These are phyloP conservation scores for Actinomortierella wolfii DNA, from an alignment of 371 early-diverging fungal species.

Conservation along the genomic window DNA sequence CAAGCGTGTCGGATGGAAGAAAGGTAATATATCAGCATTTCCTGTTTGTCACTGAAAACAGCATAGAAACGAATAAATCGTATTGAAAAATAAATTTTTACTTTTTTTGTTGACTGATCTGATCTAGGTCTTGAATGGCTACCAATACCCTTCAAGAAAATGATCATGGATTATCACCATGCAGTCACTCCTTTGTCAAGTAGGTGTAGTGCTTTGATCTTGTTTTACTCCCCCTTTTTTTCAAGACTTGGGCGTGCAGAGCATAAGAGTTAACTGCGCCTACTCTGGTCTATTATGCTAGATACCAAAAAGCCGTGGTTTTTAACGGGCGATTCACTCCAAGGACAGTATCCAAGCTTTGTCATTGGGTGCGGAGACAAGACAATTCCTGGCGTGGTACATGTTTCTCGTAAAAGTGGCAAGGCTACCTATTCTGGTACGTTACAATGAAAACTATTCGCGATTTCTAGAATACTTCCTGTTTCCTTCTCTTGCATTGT, in stretches of 20 bases:
- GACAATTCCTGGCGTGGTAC: constrained; percentile 28
- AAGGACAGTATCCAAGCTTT: constrained; percentile 26
- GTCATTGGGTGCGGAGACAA: constrained; percentile 32
- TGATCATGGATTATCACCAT: constrained; percentile 44
- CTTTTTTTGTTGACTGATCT: background rate
- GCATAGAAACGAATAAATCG: too few relatives aligned
- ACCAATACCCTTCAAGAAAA: constrained; percentile 39
- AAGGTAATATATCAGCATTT: constrained; percentile 18
- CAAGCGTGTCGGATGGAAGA: constrained; percentile 39
- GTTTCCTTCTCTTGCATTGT: background rate
- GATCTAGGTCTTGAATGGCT: constrained; percentile 34
- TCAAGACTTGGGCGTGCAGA: too few relatives aligned
- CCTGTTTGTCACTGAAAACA: too few relatives aligned
- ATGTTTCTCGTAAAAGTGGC: constrained; percentile 41
- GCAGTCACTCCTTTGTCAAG: constrained; percentile 25
- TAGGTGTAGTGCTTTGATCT: constrained; percentile 4
- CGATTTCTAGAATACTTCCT: too few relatives aligned
- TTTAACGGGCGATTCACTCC: constrained; percentile 27
- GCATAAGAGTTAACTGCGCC: background rate
- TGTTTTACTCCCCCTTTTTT: too few relatives aligned
- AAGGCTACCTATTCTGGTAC: constrained; percentile 35
- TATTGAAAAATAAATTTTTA: too few relatives aligned
- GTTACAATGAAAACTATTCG: too few relatives aligned
- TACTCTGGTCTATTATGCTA: too few relatives aligned
- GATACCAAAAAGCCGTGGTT: constrained; percentile 39